Conservation (phyloP, 768 basidiomycete species). For the Mycena amicta region DNA sequence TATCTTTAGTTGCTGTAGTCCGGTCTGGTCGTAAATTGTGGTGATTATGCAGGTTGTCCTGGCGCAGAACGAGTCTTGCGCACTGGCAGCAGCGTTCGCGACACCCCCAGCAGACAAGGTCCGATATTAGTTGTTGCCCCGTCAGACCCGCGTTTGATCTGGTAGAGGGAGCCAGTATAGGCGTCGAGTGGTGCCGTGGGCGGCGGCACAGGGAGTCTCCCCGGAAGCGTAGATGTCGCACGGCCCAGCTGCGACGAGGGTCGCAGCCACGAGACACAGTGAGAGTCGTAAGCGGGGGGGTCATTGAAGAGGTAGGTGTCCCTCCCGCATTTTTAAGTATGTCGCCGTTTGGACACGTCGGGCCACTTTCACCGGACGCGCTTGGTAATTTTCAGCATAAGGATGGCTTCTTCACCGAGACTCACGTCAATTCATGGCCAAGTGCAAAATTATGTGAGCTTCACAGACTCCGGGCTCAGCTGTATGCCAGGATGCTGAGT, state of each 20-base stretch:
- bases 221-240: conserved; percentile 17
- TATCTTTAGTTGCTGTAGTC: conserved; percentile 3
- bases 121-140: not conserved
- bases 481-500: no score
- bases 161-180: conserved; percentile 6
- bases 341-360: no score
- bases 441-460: no score
- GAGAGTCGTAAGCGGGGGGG: not conserved
- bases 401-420: no score
- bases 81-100: conserved; percentile 13
- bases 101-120: conserved; percentile 13
- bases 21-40: conserved; percentile 11
- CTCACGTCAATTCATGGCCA: no score
- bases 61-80: conserved; percentile 3
- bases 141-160: conserved; percentile 13
- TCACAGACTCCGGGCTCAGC: no score
- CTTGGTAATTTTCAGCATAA: no score
- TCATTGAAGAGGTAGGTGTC: no score
- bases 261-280: not conserved
- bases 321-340: no score
- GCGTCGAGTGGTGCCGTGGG: conserved; percentile 1
- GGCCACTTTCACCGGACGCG: no score
- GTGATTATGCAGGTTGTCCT: conserved; percentile 7
- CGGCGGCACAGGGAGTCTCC: conserved; percentile 10
- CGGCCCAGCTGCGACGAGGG: conserved; percentile 4